A percentile compares a stretch with the other conserved stretches of the same genome.
Evolutionary conservation across 768 basidiomycete species (phyloP).

Genomic region (Boletales sp.): DNA sequence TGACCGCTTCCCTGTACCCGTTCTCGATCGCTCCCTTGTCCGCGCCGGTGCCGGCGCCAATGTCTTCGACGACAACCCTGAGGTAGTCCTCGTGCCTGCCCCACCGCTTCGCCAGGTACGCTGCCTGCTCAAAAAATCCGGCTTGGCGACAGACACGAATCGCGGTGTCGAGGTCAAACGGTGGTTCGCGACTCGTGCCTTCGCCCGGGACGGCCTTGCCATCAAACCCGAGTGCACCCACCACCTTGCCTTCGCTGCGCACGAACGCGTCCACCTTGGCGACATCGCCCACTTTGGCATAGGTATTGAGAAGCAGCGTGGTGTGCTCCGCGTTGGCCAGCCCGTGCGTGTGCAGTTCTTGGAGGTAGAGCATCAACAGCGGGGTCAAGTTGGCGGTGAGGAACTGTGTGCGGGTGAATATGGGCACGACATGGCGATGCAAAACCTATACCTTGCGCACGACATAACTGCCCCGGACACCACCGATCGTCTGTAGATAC

Average conservation of each 20-base stretch:
- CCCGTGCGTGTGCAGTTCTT: constrained; percentile 87
- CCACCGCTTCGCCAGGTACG: constrained; percentile 90
- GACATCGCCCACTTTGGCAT: constrained; percentile 94
- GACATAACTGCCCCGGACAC: constrained; percentile 90
- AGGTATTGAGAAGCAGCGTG: constrained; percentile 93
- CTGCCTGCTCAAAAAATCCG: constrained; percentile 92
- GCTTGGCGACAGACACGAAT: constrained; percentile 96
- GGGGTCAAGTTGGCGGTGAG: constrained; percentile 95
- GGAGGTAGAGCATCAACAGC: constrained; percentile 92
- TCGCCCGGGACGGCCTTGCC: constrained; percentile 26
- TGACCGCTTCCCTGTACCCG: constrained; percentile 68
- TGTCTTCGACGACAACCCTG: constrained; percentile 92
- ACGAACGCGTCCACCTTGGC: constrained; percentile 87
- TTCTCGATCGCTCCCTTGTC: constrained; percentile 35
- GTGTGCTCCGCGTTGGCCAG: constrained; percentile 97
- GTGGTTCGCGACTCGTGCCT: constrained; percentile 63
- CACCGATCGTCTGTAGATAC: constrained; percentile 86
- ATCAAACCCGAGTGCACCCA: constrained; percentile 16
- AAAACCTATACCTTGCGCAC: constrained; percentile 78
- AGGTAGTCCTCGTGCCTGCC: constrained; percentile 90
- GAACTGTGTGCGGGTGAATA: constrained; percentile 51
- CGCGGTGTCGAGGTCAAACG: constrained; percentile 96
- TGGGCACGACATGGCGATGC: background rate
- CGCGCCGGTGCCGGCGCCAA: constrained; percentile 33
- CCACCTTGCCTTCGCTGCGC: constrained; percentile 70